Conservation (phyloP, 2,329 filamentous ascomycete species). For the Aureobasidium namibiae region DNA sequence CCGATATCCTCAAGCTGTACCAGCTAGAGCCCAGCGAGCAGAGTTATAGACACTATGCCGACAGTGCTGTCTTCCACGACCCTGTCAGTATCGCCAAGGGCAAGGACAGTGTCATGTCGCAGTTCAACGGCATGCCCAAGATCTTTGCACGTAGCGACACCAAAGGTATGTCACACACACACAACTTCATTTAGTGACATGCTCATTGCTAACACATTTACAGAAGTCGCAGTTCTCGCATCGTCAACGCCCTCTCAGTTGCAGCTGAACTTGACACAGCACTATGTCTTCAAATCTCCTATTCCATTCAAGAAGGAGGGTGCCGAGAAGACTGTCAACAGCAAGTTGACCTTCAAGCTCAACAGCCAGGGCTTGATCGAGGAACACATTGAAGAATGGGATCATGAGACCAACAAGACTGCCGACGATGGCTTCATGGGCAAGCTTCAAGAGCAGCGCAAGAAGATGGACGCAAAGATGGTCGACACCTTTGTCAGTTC, state of each 20-base stretch:
- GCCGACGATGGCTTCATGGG: conserved; percentile 23
- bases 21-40: conserved; percentile 18
- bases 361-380: conserved; percentile 19
- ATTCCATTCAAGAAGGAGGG: conserved; percentile 14
- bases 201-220: background rate
- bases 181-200: background rate
- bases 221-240: conserved; percentile 14
- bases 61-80: conserved; percentile 22
- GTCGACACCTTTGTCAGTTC: conserved; percentile 11
- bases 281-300: conserved; percentile 24
- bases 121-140: conserved; percentile 25
- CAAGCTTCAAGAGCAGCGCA: conserved; percentile 22
- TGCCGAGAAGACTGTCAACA: conserved; percentile 21
- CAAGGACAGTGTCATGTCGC: conserved; percentile 20
- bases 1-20: conserved; percentile 21
- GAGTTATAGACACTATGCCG: conserved; percentile 20
- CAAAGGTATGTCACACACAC: conserved; percentile 2
- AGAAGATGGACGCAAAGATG: conserved; percentile 21
- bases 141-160: conserved; percentile 20
- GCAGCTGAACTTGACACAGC: conserved; percentile 21
- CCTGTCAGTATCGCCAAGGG: conserved; percentile 22
- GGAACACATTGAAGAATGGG: conserved; percentile 24
- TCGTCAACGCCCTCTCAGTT: conserved; percentile 15
- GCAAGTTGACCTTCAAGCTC: conserved; percentile 21
- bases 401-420: conserved; percentile 21